Percentiles rank a stretch among this genome's conserved stretches.
These are phyloP conservation scores for Tritrichomonas foetus DNA, from an alignment of 208 protist species.

Conservation along the genomic window DNA sequence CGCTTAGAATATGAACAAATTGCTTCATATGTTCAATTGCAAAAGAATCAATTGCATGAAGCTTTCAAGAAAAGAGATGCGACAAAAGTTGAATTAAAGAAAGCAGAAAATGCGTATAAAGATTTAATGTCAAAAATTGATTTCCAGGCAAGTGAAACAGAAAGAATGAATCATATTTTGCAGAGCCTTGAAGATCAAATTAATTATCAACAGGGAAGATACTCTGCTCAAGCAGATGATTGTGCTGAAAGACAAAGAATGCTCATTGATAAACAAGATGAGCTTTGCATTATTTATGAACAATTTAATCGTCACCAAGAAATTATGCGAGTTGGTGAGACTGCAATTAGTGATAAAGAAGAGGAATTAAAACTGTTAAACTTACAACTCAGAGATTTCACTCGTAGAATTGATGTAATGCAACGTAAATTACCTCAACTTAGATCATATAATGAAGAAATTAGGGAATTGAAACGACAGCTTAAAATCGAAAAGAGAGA, in stretches of 20 bases:
- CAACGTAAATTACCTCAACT: not conserved
- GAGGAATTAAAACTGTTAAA: not conserved
- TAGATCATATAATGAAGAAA: not conserved
- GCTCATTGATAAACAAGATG: conserved; percentile 25
- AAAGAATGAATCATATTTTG: conserved; percentile 1
- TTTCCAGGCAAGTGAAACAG: conserved; percentile 7
- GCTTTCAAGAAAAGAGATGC: not conserved
- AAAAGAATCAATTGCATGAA: not conserved
- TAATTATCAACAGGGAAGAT: not conserved
- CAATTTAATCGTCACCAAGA: conserved; percentile 30
- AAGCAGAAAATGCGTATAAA: not conserved
- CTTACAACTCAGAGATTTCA: not conserved
- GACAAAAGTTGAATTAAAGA: not conserved
- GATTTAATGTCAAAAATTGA: conserved; percentile 4
- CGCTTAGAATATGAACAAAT: not conserved
- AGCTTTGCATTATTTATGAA: not conserved
- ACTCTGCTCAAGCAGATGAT: not conserved
- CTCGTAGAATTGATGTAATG: not conserved
- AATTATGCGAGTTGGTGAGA: conserved; percentile 2
- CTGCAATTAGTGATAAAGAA: not conserved
- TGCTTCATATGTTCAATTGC: not conserved
- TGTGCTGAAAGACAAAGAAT: not conserved
- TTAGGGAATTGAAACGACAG: not conserved
- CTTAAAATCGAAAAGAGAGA: not conserved
- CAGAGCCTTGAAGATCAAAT: not conserved